Evolutionary conservation across 352 stramenopile genomes (phyloP), one percentile per base, ranked within the genome.

Genomic region (Phytopythium ostracodes): DNA sequence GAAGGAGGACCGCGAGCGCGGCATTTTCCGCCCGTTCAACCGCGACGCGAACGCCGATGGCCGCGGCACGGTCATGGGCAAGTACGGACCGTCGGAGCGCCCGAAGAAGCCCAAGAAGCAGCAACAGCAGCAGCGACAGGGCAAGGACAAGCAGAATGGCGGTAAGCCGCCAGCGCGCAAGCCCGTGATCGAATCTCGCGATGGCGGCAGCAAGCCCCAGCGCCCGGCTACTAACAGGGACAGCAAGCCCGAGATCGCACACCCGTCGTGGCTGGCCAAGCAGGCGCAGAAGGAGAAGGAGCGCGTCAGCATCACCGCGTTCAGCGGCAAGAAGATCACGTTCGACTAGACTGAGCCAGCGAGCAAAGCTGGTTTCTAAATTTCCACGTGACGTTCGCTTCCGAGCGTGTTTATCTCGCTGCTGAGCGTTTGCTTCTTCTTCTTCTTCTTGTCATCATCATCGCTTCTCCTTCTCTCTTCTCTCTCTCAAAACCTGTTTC

Each of bases 271-370:
- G 86, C 52, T 89, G 47, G 86, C 86, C n/a, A 94, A 94, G 63
- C 86, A 92, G 61, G 75, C 78, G 57, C 73, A 85, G 56, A 94
- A 94, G 62, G 84, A 89, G 62, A 94, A 94, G 68, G 73, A 90
- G 65, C 89, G 89, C 62, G 66, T 81, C 15, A 76, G 70, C 55
- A 81, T 94, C 66, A 69, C 73, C 8, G 78, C 74, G 42, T 92
- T 91, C 59, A 75, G 68, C 22, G 86, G 86, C 65, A 92, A 92
- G 71, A 94, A 94, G 70, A 91, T 94, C 63, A 87, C 79, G 33
- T 94, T 94, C 66, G 72, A 82, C 29, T 79, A 60, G 54, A 25
- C 36, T 5, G 51, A n/a, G 7, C 24, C 4, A 1, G 29, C n/a
- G 52, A 47, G 52, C 22, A 6, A 25, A 8, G 25, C 42, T n/a